Evolutionary conservation across 345 rosid species (phyloP).

Genomic region (Streptanthus diversifolius): DNA sequence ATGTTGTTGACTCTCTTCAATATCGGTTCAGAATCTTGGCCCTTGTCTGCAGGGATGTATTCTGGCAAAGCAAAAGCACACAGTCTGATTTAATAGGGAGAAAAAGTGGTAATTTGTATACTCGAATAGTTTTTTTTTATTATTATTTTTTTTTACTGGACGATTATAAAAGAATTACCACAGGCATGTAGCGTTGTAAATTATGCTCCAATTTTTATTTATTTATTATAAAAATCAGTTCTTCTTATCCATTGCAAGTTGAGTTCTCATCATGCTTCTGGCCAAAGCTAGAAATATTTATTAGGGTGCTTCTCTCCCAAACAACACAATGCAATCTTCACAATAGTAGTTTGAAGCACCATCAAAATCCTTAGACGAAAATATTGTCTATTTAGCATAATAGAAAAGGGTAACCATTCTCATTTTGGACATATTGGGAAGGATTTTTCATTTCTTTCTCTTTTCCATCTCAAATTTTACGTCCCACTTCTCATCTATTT

Average conservation of each 20-base stretch:
- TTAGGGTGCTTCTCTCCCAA: neutral
- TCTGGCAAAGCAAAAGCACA: slow-evolving; percentile 31
- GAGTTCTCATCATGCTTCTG: neutral
- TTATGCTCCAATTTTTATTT: slow-evolving; percentile 28
- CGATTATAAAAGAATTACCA: neutral
- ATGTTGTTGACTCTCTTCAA: slow-evolving; percentile 10
- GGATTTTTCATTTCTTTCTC: no score
- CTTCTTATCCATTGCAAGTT: slow-evolving; percentile 3
- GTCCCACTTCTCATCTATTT: no score
- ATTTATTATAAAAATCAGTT: slow-evolving; percentile 11
- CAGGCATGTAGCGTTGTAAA: slow-evolving; percentile 27
- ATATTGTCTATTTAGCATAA: no score
- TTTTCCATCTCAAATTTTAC: no score
- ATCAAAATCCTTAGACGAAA: no score
- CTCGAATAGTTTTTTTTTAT: slow-evolving; percentile 17
- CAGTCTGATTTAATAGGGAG: slow-evolving; percentile 25
- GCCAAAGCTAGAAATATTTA: neutral
- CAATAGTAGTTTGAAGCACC: no score
- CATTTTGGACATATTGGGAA: no score
- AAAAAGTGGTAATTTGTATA: slow-evolving; percentile 27
- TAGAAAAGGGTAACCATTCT: no score
- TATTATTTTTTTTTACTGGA: neutral
- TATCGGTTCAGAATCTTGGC: slow-evolving; percentile 26
- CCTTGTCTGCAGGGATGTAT: slow-evolving; percentile 25
- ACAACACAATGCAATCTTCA: no score